Evolutionary conservation across 2,329 filamentous ascomycete genomes (phyloP).

Genomic region (Alternaria atra): DNA sequence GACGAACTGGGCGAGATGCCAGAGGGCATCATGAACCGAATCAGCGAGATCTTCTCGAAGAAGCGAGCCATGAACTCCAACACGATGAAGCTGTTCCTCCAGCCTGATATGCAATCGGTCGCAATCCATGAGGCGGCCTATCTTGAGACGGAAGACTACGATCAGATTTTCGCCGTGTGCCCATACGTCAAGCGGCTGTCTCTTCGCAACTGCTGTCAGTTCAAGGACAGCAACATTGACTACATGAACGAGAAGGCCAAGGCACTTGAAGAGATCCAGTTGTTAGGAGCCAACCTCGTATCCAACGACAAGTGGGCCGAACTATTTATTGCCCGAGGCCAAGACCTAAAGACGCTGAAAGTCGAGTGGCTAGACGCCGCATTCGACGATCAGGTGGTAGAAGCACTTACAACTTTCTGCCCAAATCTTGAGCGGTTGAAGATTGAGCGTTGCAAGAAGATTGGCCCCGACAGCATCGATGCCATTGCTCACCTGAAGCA

Average conservation of each 20-base stretch:
- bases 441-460: slow-evolving; percentile 78
- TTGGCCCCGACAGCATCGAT: slow-evolving; percentile 72
- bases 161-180: slow-evolving; percentile 80
- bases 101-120: slow-evolving; percentile 63
- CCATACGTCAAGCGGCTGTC: slow-evolving; percentile 75
- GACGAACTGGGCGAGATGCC: slow-evolving; percentile 72
- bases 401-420: slow-evolving; percentile 69
- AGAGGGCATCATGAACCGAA: slow-evolving; percentile 62
- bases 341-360: slow-evolving; percentile 72
- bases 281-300: slow-evolving; percentile 86
- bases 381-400: slow-evolving; percentile 75
- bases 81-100: slow-evolving; percentile 60
- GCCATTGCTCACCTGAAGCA: slow-evolving; percentile 69
- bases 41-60: slow-evolving; percentile 72
- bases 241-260: slow-evolving; percentile 79
- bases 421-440: slow-evolving; percentile 78
- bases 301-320: slow-evolving; percentile 78
- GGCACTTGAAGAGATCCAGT: slow-evolving; percentile 74
- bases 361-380: slow-evolving; percentile 86
- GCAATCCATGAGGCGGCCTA: slow-evolving; percentile 70
- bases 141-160: slow-evolving; percentile 78
- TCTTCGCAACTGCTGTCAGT: slow-evolving; percentile 85
- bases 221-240: slow-evolving; percentile 84
- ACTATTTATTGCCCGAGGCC: slow-evolving; percentile 72
- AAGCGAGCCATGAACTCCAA: slow-evolving; percentile 65